Evolutionary conservation across 1,139 yeast species (phyloP).

Genomic region (Hyphopichia fennica): DNA sequence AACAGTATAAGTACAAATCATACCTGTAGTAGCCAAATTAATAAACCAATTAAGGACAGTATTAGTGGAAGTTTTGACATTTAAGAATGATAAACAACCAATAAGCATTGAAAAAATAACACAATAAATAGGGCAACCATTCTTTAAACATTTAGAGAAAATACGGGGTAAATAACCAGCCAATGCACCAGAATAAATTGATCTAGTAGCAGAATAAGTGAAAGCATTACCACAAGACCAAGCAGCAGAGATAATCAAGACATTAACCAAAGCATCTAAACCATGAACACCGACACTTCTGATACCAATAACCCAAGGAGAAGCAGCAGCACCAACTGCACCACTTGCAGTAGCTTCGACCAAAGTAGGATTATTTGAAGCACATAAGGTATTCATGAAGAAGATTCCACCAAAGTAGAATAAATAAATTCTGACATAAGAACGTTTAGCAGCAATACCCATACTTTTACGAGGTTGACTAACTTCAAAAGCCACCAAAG

Average conservation of each 20-base stretch:
- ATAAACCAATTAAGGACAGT: constrained; percentile 40
- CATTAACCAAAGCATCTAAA: constrained; percentile 36
- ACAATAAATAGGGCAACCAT: constrained; percentile 38
- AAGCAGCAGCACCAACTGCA: constrained; percentile 32
- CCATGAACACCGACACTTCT: constrained; percentile 36
- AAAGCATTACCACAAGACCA: constrained; percentile 43
- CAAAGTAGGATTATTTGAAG: constrained; percentile 32
- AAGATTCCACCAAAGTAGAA: constrained; percentile 41
- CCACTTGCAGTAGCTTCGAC: constrained; percentile 23
- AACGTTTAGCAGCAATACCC: constrained; percentile 34
- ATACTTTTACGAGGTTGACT: constrained; percentile 32
- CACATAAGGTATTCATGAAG: constrained; percentile 35
- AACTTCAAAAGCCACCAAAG: constrained; percentile 35
- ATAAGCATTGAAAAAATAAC: constrained; percentile 23
- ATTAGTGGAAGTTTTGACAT: constrained; percentile 24
- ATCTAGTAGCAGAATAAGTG: constrained; percentile 35
- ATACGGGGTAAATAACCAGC: constrained; percentile 39
- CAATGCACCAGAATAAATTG: constrained; percentile 34
- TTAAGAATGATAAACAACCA: constrained; percentile 30
- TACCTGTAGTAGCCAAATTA: constrained; percentile 50
- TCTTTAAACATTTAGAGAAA: constrained; percentile 31
- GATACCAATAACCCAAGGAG: constrained; percentile 44
- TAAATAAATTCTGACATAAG: constrained; percentile 32
- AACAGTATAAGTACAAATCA: constrained; percentile 51
- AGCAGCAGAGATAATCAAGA: constrained; percentile 33